Percentiles rank a stretch among this genome's conserved stretches.
These are phyloP conservation scores for Prunus kanzakura DNA, from an alignment of 306 rosid genomes.

Conservation along the genomic window DNA sequence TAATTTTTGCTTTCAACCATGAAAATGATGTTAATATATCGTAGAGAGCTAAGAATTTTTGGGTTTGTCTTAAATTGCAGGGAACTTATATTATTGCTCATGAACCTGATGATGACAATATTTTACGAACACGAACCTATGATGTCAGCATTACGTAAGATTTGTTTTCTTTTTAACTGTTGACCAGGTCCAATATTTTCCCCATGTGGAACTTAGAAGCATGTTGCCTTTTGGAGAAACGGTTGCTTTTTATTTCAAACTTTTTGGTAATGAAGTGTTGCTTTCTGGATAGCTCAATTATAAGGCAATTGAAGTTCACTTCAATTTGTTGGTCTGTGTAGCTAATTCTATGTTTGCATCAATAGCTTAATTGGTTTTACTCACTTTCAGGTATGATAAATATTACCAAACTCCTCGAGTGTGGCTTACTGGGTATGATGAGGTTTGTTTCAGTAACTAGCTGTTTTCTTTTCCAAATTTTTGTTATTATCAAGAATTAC, in stretches of 20 bases:
- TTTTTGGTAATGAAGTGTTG: not conserved
- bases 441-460: conserved; percentile 48
- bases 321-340: not conserved
- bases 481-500: not conserved
- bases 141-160: conserved; percentile 95
- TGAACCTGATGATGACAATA: conserved; percentile 91
- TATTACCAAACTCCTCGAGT: conserved; percentile 98
- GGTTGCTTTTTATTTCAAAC: not conserved
- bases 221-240: not conserved
- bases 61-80: not conserved
- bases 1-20: not conserved
- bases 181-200: not conserved
- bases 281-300: not conserved
- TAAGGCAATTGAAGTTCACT: not conserved
- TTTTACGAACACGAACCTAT: conserved; percentile 84
- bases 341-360: not conserved
- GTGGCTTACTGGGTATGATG: conserved; percentile 98
- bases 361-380: not conserved
- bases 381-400: conserved; percentile 71
- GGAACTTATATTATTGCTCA: conserved; percentile 68
- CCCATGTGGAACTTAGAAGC: not conserved
- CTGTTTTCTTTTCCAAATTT: conserved; percentile 1
- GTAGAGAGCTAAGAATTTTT: not conserved
- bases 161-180: not conserved
- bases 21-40: not conserved